Base-by-base conservation (phyloP, 2,329 filamentous ascomycete species). In the Apiospora marii region DNA sequence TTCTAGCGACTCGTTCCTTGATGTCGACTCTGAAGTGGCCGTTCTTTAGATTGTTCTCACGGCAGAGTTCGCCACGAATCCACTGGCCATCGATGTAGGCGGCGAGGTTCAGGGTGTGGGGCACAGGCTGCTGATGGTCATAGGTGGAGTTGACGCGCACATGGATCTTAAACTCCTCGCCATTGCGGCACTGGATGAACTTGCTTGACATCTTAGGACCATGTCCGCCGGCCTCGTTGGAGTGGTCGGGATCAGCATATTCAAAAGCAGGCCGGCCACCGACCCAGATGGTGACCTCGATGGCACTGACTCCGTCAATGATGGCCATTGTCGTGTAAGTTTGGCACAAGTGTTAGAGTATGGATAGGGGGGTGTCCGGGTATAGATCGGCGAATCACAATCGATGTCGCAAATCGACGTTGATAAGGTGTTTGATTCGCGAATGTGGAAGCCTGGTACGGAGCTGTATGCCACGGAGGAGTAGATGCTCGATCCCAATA, bases 211-310 rank as follows among this genome's bases (percentile, higher is more conserved):
- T 43, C 43, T 72, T 73, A 14, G 46, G 5, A 37, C 12, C 68
- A n/a, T 37, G 14, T 12, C 34, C 41, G 27, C 22, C 22, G 13
- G 70, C 58, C 10, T 68, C 51, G 6, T 68, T 70, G 5, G 41
- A 19, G 46, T 69, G 71, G 13, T 77, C 76, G 27, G 70, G 64
- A 30, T 76, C 73, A 19, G 72, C 68, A 22, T 77, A 77, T 44
- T 80, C 79, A 27, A 67, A 49, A 2, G 76, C 74, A 0, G 69
- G 69, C 12, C 72, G n/a, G 10, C 74, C 75, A 30, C 77, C 71
- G 19, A 77, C 74, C n/a, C 68, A 73, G 41, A 80, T 61, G 0
- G 75, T 76, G 24, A 79, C 73, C 22, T 77, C 75, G 3, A 80
- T 13, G 3, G 76, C 78, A 0, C 73, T 74, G 1, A 80, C n/a